Evolutionary conservation across 352 stramenopile genomes (phyloP), one percentile per base, ranked within the genome.

Genomic region (Aphanomyces stellatus): DNA sequence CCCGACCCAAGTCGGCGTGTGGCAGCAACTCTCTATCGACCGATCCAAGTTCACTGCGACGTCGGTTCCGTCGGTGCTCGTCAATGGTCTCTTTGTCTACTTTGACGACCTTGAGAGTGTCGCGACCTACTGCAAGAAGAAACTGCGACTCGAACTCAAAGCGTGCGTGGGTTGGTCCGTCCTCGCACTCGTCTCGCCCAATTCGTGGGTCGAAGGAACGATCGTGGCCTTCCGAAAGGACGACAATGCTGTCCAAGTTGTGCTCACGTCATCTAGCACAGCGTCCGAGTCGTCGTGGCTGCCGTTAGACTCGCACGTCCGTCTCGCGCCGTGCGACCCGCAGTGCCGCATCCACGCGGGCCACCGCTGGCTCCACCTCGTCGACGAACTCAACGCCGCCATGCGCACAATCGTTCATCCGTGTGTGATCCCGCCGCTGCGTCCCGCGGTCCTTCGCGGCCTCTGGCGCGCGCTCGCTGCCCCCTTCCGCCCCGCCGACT

Each of bases 121-220:
- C 7, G 19, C 19, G 0, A 19, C 60, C 2, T 24, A 31, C 11
- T 67, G 60, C 42, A 67, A 67, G 34, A 49, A 51, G 6, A 67
- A 67, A 43, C 4, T 40, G 11, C 25, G 34, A 41, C 10, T 51
- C 24, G 60, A 67, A 8, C 24, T 67, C 48, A 57, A 57, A 24
- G 49, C 49, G 11, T 67, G 60, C 49, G 22, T 67, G 17, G 60
- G 60, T 8, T 67, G 60, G 60, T 10, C n/a, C 8, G 60, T 67
- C 19, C 34, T 67, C 2, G 46, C 46, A 10, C 48, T 30, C 24
- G 25, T 67, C 33, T 40, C n/a, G 22, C 25, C 35, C 5, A 10
- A 57, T 24, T 22, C 48, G 27, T 67, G 60, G 60, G 28, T 60
- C 17, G 25, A 59, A 10, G 60, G 34, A 17, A 34, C 37, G n/a